A percentile compares a stretch with the other conserved stretches of the same genome.
Conservation (phyloP, 441 rosid genomes). For the Melastoma candidum region DNA sequence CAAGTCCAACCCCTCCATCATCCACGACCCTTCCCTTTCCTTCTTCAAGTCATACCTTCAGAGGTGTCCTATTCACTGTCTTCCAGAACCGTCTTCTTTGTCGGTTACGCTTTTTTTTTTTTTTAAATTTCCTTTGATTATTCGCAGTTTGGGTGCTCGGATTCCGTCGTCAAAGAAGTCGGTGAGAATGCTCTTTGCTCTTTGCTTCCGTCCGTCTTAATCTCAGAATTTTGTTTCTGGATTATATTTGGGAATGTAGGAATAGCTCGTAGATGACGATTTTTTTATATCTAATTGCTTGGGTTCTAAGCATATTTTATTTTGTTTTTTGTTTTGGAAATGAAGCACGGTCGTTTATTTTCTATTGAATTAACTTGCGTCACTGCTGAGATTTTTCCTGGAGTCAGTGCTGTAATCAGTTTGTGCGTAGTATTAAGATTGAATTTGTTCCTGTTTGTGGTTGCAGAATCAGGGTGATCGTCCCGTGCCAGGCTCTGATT, state of each 20-base stretch:
- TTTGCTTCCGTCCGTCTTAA: neutral
- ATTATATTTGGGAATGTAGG: neutral
- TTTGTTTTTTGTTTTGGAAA: neutral
- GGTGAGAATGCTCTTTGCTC: slow-evolving; percentile 25
- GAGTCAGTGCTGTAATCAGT: too few relatives aligned
- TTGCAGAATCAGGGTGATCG: slow-evolving; percentile 29
- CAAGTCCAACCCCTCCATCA: slow-evolving; percentile 39
- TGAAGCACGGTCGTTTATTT: too few relatives aligned
- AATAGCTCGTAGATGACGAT: too few relatives aligned
- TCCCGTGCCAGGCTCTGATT: slow-evolving; percentile 28
- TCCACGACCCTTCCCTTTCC: slow-evolving; percentile 36
- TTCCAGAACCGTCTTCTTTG: neutral
- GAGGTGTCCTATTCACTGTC: slow-evolving; percentile 15
- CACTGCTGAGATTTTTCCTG: too few relatives aligned
- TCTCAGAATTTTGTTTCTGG: neutral
- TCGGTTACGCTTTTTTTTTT: slow-evolving; percentile 3
- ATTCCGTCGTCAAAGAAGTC: slow-evolving; percentile 35
- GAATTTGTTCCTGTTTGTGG: too few relatives aligned
- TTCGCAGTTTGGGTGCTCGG: slow-evolving; percentile 60
- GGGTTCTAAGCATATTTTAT: too few relatives aligned
- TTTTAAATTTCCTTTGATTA: neutral
- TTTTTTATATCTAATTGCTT: too few relatives aligned
- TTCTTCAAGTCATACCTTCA: slow-evolving; percentile 47
- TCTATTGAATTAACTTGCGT: too few relatives aligned
- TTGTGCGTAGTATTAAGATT: too few relatives aligned